Percentiles rank a stretch among this genome's conserved stretches.
Evolutionary conservation across 2,329 filamentous ascomycete species (phyloP).

Genomic region (Cytospora mali): DNA sequence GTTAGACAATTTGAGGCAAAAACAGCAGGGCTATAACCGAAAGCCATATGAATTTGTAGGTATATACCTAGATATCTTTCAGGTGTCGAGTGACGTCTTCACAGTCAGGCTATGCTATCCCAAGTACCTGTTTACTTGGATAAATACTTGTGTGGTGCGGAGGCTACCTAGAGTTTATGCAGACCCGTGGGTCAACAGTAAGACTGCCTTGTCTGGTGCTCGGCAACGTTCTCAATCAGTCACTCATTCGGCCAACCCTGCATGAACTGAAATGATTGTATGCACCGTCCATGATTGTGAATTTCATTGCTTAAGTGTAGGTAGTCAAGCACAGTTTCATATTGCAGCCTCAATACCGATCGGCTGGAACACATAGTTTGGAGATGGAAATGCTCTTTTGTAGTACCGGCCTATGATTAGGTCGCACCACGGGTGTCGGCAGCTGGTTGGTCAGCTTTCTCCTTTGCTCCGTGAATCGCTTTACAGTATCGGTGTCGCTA

Average conservation of each 20-base stretch:
- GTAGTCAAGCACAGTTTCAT: too few species aligned
- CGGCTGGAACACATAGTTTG: neutral
- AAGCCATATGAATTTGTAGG: too few species aligned
- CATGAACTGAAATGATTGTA: neutral
- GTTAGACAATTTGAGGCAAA: neutral
- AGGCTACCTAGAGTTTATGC: neutral
- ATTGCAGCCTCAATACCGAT: neutral
- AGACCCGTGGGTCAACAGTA: neutral
- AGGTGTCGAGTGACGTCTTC: too few species aligned
- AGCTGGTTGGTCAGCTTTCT: neutral
- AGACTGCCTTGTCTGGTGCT: neutral
- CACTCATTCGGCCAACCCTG: neutral
- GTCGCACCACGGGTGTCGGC: neutral
- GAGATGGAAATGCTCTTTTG: neutral
- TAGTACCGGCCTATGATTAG: neutral
- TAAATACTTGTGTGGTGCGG: neutral
- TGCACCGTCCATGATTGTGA: neutral
- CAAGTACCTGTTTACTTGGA: too few species aligned
- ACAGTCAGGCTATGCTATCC: too few species aligned
- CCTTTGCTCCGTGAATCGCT: neutral
- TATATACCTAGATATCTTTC: too few species aligned
- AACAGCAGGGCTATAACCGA: neutral
- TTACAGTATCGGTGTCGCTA: neutral
- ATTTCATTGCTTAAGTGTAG: neutral
- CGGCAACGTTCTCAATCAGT: neutral